Evolutionary conservation across 371 early-diverging fungal genomes (phyloP), one percentile per base, ranked within the genome.

Genomic region (Mortierella sp.): DNA sequence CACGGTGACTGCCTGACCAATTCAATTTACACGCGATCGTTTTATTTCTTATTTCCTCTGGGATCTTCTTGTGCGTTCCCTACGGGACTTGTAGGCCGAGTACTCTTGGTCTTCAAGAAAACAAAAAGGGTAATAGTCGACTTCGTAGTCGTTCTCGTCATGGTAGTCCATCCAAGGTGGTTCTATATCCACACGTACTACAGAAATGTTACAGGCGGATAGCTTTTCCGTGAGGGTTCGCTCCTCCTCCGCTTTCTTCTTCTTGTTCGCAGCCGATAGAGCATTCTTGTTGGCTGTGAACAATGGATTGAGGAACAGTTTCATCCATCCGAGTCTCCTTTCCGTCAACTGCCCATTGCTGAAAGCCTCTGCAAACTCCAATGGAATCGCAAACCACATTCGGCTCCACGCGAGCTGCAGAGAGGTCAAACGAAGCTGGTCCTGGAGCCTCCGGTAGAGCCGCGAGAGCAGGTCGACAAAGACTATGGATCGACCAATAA

Each of bases 71-170:
- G 28, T 34, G 19, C 63, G 34, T 16, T 16, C 34, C 34, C 19
- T 31, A 19, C 68, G 68, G 38, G 68, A 68, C 42, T 68, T 68
- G 68, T 68, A 68, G 68, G 21, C 2, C 44, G 68, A 42, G 44
- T 68, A 68, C 34, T 68, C 68, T 3, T 38, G 68, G 68, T 68
- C 68, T 0, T 38, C 34, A 4, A 24, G 42, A 9, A 10, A 19
- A 24, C 63, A 63, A 7, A 34, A 63, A 16, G 42, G 9, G 0
- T 16, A 0, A 2, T 8, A 14, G 21, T 2, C 42, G 8, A 24
- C 19, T 19, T 19, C 31, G 21, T 34, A 6, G 8, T 10, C 19
- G 21, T 31, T 21, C 6, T 9, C 38, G 19, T 9, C 42, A 1
- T 24, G 11, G 10, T 34, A 34, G 11, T 38, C 44, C 24, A 38